Evolutionary conservation across 805 yeast genomes (phyloP).

Genomic region (Candida railenensis): DNA sequence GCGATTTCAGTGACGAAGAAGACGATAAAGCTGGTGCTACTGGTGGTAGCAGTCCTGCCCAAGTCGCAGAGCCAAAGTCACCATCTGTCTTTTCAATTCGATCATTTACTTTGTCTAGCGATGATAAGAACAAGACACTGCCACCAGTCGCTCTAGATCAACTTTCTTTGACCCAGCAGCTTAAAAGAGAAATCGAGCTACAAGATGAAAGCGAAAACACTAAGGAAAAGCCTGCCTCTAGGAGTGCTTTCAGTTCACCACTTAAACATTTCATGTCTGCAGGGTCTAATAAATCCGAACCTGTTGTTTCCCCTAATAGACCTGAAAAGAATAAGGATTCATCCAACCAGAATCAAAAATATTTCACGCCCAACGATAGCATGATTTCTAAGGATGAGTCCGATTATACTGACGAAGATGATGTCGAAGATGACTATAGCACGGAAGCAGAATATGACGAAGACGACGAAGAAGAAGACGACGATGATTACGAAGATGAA

Average conservation of each 20-base stretch:
- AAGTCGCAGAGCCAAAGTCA: conserved; percentile 15
- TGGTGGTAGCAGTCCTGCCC: neutral
- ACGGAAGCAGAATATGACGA: conserved; percentile 13
- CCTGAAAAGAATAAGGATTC: conserved; percentile 14
- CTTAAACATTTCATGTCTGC: conserved; percentile 41
- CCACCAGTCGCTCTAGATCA: conserved; percentile 4
- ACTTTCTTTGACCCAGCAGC: conserved; percentile 8
- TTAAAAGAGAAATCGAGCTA: conserved; percentile 5
- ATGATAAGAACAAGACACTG: conserved; percentile 10
- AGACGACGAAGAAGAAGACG: conserved; percentile 27
- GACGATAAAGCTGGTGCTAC: conserved; percentile 20
- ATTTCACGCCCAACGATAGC: conserved; percentile 12
- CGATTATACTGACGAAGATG: conserved; percentile 14
- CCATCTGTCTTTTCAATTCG: conserved; percentile 10
- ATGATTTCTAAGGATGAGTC: conserved; percentile 9
- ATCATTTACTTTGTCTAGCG: neutral
- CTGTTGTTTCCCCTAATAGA: conserved; percentile 26
- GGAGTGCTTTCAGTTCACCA: conserved; percentile 38
- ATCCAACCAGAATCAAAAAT: conserved; percentile 14
- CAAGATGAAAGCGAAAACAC: conserved; percentile 9
- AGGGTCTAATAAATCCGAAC: conserved; percentile 23
- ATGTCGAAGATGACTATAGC: conserved; percentile 9
- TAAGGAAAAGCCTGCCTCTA: conserved; percentile 32
- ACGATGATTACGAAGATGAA: conserved; percentile 24
- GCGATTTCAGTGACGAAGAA: conserved; percentile 56